phyloP scores from a whole-genome alignment of 1,139 yeast genomes.

The Magnusiomyces suaveolens region DNA sequence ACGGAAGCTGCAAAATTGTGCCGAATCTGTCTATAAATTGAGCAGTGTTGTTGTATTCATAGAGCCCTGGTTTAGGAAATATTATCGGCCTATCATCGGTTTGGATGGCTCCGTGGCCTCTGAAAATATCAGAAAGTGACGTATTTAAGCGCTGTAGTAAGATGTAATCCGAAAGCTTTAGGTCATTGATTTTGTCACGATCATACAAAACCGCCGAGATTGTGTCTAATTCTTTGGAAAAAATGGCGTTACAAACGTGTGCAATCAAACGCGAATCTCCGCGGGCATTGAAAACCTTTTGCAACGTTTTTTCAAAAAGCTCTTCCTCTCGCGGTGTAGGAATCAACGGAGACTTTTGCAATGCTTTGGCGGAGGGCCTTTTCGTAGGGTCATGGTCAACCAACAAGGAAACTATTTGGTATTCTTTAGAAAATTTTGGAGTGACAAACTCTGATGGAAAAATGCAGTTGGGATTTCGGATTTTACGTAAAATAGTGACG shows the following conservation, averaged over 20 bases:
- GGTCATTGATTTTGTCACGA: conserved; percentile 10
- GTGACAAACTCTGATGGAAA: conserved; percentile 60
- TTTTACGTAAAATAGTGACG: conserved; percentile 52
- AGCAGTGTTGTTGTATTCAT: conserved; percentile 54
- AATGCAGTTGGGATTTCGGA: conserved; percentile 49
- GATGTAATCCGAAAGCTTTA: conserved; percentile 23
- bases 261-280: conserved; percentile 93
- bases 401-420: conserved; percentile 52
- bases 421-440: conserved; percentile 46
- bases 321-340: conserved; percentile 89
- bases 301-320: conserved; percentile 76
- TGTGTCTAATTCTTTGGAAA: conserved; percentile 70
- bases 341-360: conserved; percentile 69
- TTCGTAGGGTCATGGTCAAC: conserved; percentile 68
- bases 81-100: conserved; percentile 48
- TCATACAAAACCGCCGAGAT: conserved; percentile 81
- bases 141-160: conserved; percentile 38
- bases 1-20: conserved; percentile 75
- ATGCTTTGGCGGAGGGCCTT: conserved; percentile 72
- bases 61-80: conserved; percentile 74
- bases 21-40: conserved; percentile 82
- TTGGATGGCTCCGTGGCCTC: conserved; percentile 79
- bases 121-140: conserved; percentile 52
- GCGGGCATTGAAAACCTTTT: conserved; percentile 57
- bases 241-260: conserved; percentile 77